Evolutionary conservation across 106 monocot species (phyloP).

Genomic region (Phalaenopsis aphrodite): DNA sequence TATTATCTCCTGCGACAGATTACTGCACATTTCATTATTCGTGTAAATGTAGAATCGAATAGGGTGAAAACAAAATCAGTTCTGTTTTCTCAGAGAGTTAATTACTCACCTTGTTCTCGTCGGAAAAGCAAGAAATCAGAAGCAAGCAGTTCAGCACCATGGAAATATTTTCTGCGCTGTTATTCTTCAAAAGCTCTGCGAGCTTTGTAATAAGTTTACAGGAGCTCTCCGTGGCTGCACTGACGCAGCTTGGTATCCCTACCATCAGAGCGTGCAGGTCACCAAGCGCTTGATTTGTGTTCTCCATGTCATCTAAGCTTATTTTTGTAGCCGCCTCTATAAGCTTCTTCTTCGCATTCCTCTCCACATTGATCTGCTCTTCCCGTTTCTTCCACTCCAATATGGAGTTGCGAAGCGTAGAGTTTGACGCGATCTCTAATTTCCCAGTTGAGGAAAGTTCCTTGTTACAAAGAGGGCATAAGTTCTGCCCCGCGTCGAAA

Average conservation of each 20-base stretch:
- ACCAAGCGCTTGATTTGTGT: slow-evolving; percentile 4
- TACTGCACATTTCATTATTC: neutral
- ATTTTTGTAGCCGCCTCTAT: neutral
- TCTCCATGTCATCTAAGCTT: neutral
- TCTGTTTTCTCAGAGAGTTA: neutral
- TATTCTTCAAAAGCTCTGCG: slow-evolving; percentile 5
- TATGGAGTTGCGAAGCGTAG: slow-evolving; percentile 6
- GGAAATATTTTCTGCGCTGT: neutral
- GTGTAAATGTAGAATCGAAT: neutral
- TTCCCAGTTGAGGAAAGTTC: neutral
- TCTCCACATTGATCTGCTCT: neutral
- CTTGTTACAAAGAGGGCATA: neutral
- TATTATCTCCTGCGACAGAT: slow-evolving; percentile 11
- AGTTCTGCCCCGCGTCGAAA: slow-evolving; percentile 1
- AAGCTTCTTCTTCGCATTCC: neutral
- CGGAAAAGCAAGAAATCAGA: slow-evolving; percentile 2
- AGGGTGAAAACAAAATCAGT: too few species aligned
- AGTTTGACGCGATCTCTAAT: slow-evolving; percentile 9
- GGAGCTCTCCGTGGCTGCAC: neutral
- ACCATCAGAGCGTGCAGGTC: neutral
- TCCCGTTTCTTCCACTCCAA: slow-evolving; percentile 10
- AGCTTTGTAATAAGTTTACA: neutral
- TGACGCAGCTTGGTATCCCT: neutral
- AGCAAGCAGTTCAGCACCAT: slow-evolving; percentile 6
- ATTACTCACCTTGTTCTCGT: slow-evolving; percentile 14